A percentile compares a stretch with the other conserved stretches of the same genome.
These are phyloP conservation scores for Pseudophaeomoniella oleicola DNA, from an alignment of 2,329 filamentous ascomycete species.

Conservation along the genomic window DNA sequence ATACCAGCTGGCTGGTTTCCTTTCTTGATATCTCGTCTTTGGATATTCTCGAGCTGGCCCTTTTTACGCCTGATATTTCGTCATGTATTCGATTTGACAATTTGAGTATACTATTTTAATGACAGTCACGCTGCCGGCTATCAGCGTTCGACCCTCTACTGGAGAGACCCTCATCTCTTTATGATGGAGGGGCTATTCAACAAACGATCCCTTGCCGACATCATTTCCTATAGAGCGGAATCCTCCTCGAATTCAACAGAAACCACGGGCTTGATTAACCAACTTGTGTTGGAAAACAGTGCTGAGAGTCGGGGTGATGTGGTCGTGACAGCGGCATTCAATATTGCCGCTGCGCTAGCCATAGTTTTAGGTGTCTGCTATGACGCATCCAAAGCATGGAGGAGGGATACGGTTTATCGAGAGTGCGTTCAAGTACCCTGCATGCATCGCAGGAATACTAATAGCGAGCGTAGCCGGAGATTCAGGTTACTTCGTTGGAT, in stretches of 20 bases:
- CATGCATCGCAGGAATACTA: not conserved
- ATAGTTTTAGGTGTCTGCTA: slow-evolving; percentile 7
- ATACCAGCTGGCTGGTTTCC: not conserved
- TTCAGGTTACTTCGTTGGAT: slow-evolving; percentile 6
- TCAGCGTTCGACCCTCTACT: too few species aligned
- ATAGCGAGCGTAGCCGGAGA: slow-evolving; percentile 4
- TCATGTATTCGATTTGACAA: not conserved
- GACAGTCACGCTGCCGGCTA: too few species aligned
- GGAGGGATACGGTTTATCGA: slow-evolving; percentile 1
- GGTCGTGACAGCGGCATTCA: slow-evolving; percentile 9
- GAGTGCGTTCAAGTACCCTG: slow-evolving; percentile 1
- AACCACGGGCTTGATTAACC: slow-evolving; percentile 4
- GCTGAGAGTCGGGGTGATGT: slow-evolving; percentile 7
- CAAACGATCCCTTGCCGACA: too few species aligned
- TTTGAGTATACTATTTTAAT: too few species aligned
- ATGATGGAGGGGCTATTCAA: too few species aligned
- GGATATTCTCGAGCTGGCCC: too few species aligned
- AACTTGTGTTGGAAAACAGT: slow-evolving; percentile 13
- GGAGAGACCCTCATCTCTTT: too few species aligned
- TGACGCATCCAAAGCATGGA: slow-evolving; percentile 6
- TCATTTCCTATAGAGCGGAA: too few species aligned
- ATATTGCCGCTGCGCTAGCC: slow-evolving; percentile 7
- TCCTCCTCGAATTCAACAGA: not conserved
- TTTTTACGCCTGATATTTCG: not conserved
- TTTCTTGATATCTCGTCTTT: too few species aligned